Percentiles rank a stretch among this genome's conserved stretches.
phyloP scores from a whole-genome alignment of 208 protist species.

The Leishmania major region DNA sequence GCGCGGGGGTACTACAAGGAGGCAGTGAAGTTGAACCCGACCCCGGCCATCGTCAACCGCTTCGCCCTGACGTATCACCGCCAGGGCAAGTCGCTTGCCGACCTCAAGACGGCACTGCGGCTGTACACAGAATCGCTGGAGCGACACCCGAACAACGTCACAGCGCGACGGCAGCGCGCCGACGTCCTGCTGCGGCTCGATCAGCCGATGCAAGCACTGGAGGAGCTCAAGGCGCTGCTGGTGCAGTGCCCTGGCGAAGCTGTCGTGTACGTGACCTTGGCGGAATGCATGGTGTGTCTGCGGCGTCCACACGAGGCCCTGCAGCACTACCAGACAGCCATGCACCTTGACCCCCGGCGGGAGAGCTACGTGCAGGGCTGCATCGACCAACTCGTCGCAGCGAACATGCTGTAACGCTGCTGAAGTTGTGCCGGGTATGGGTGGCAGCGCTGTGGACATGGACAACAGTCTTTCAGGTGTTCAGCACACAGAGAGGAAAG shows the following conservation, averaged over 20 bases:
- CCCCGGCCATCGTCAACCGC: slow-evolving; percentile 76
- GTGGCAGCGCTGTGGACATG: not conserved
- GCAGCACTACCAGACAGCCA: slow-evolving; percentile 67
- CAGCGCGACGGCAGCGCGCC: slow-evolving; percentile 91
- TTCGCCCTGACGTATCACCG: slow-evolving; percentile 75
- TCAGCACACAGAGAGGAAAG: not conserved
- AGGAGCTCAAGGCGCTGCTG: slow-evolving; percentile 76
- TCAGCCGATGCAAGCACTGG: slow-evolving; percentile 61
- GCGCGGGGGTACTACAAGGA: slow-evolving; percentile 91
- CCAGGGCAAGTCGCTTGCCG: slow-evolving; percentile 40
- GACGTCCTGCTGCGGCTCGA: slow-evolving; percentile 84
- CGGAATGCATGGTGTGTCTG: slow-evolving; percentile 70
- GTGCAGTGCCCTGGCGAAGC: slow-evolving; percentile 87
- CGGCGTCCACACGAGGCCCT: slow-evolving; percentile 54
- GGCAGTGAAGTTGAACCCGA: slow-evolving; percentile 88
- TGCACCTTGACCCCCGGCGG: slow-evolving; percentile 76
- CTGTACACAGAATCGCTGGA: slow-evolving; percentile 76
- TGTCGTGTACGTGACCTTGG: slow-evolving; percentile 88
- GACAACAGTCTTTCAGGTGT: not conserved
- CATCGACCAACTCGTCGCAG: slow-evolving; percentile 63
- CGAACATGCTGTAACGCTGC: slow-evolving; percentile 17
- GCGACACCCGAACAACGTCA: slow-evolving; percentile 81
- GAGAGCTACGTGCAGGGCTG: slow-evolving; percentile 69
- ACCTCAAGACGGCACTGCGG: slow-evolving; percentile 67
- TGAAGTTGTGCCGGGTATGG: not conserved